phyloP scores from a whole-genome alignment of 345 rosid species.

The Citrus inodora region DNA sequence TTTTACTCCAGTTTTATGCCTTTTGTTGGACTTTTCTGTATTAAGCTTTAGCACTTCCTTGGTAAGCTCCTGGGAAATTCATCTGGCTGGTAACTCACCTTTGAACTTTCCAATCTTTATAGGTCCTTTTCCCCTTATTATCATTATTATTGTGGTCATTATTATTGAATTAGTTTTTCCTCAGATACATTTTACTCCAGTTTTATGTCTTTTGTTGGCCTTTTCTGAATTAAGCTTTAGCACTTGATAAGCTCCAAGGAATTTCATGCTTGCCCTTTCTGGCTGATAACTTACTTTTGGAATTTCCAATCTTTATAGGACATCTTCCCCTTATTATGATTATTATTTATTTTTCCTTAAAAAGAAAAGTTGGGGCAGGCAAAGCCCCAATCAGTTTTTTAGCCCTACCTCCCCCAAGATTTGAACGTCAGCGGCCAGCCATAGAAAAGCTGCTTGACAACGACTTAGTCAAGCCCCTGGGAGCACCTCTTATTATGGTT shows the following conservation, averaged over 20 bases:
- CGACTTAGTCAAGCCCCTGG: too few relatives aligned
- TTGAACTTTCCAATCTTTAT: not conserved
- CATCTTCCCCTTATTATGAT: slow-evolving; percentile 45
- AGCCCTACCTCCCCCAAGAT: too few relatives aligned
- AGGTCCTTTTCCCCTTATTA: not conserved
- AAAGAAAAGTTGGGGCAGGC: too few relatives aligned
- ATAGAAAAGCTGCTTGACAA: too few relatives aligned
- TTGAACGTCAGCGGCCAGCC: too few relatives aligned
- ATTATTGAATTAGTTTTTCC: not conserved
- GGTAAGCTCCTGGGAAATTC: not conserved
- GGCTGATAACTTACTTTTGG: not conserved
- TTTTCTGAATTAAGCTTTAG: not conserved
- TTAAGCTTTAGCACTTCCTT: not conserved
- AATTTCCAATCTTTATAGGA: not conserved
- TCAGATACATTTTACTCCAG: not conserved
- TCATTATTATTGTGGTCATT: not conserved
- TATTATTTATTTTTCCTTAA: not conserved
- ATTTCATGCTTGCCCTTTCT: not conserved
- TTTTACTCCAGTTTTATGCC: not conserved
- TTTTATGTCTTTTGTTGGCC: not conserved
- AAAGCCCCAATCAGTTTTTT: too few relatives aligned
- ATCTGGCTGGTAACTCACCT: not conserved
- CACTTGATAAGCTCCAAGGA: not conserved
- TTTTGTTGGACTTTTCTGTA: not conserved
- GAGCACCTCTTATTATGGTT: not conserved